phyloP scores from a whole-genome alignment of 2,329 filamentous ascomycete genomes.

The Cercospora janseana region DNA sequence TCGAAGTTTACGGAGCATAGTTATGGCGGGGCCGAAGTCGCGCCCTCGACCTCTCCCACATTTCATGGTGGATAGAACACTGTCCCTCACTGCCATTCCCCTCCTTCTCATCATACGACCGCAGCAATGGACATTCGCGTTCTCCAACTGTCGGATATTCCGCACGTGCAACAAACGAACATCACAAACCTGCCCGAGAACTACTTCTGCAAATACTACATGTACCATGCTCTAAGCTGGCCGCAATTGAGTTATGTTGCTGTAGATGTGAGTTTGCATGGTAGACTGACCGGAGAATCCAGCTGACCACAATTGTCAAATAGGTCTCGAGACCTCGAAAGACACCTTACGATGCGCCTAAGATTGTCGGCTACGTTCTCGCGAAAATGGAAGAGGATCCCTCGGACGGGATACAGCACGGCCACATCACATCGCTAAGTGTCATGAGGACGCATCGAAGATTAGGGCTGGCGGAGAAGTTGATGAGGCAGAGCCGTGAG shows the following conservation, averaged over 20 bases:
- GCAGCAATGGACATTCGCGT: slow-evolving; percentile 83
- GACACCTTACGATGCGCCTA: slow-evolving; percentile 83
- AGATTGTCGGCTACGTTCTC: slow-evolving; percentile 98
- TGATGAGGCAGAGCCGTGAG: slow-evolving; percentile 94
- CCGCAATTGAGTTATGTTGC: slow-evolving; percentile 95
- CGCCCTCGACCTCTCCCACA: background rate
- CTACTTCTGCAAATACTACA: slow-evolving; percentile 99
- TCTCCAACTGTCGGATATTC: slow-evolving; percentile 77
- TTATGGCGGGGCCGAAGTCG: background rate
- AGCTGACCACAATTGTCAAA: background rate
- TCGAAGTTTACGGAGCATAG: background rate
- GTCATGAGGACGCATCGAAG: slow-evolving; percentile 95
- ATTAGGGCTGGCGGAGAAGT: slow-evolving; percentile 89
- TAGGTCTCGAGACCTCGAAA: slow-evolving; percentile 71
- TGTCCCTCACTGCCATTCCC: background rate
- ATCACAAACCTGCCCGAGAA: slow-evolving; percentile 99
- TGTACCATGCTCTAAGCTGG: slow-evolving; percentile 98
- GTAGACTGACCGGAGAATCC: background rate
- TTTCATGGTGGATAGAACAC: background rate
- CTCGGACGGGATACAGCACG: slow-evolving; percentile 82
- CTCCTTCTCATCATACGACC: background rate
- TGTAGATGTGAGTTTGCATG: slow-evolving; percentile 61
- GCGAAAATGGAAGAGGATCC: slow-evolving; percentile 99
- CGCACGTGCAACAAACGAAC: slow-evolving; percentile 94
- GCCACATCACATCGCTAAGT: slow-evolving; percentile 90